Evolutionary conservation across 371 early-diverging fungal genomes (phyloP).

Genomic region (Phascolomyces articulosus): DNA sequence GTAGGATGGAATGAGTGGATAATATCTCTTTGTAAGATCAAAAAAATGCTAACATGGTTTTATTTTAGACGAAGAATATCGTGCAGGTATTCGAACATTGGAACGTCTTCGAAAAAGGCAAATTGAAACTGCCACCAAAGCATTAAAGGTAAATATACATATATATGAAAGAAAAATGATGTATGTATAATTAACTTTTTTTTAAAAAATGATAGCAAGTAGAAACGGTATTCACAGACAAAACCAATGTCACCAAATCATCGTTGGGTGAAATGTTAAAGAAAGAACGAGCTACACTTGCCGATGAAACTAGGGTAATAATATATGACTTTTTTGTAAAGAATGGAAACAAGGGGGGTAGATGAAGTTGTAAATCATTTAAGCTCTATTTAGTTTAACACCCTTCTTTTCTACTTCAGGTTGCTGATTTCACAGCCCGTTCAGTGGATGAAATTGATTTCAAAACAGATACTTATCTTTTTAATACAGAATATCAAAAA

Average conservation of each 20-base stretch:
- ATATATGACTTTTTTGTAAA: neutral
- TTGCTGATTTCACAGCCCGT: conserved; percentile 8
- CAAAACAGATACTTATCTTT: conserved; percentile 29
- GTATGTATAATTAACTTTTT: neutral
- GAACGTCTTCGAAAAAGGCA: conserved; percentile 55
- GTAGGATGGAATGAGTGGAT: too few species aligned
- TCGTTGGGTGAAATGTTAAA: conserved; percentile 43
- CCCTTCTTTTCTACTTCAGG: neutral
- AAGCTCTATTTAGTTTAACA: neutral
- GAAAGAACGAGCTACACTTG: conserved; percentile 38
- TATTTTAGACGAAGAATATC: conserved; percentile 56
- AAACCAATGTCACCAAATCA: conserved; percentile 31
- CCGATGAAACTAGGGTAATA: conserved; percentile 32
- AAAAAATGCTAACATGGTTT: too few species aligned
- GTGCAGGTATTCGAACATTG: conserved; percentile 55
- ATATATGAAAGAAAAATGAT: too few species aligned
- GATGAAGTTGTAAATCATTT: neutral
- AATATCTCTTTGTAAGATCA: too few species aligned
- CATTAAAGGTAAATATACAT: conserved; percentile 49
- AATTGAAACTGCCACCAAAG: conserved; percentile 37
- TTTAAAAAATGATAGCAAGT: conserved; percentile 36
- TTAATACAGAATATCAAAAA: conserved; percentile 44
- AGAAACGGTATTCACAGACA: conserved; percentile 50
- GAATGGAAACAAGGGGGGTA: neutral
- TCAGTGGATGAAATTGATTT: conserved; percentile 34